Conservation (phyloP, 192 early-diverging fungal species). For the Entomortierella lignicola region DNA sequence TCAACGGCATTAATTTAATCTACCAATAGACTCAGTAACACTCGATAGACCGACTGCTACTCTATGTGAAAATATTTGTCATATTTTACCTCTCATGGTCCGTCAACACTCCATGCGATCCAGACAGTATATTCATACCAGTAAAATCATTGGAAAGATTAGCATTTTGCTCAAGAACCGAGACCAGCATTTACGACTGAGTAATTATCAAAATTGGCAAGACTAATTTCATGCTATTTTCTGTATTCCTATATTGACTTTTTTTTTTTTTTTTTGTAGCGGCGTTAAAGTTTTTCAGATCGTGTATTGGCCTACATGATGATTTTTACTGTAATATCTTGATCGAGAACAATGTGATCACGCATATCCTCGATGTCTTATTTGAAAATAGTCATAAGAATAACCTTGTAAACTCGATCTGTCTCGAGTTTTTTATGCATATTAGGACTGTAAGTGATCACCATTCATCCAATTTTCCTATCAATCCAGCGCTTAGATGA, state of each 20-base stretch:
- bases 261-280: conserved; percentile 53
- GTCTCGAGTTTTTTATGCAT: conserved; percentile 86
- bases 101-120: conserved; percentile 76
- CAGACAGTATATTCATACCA: conserved; percentile 74
- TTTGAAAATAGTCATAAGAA: conserved; percentile 69
- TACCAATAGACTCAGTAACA: conserved; percentile 3
- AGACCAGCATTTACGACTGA: conserved; percentile 72
- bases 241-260: too few species aligned
- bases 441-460: conserved; percentile 70
- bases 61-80: conserved; percentile 70
- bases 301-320: conserved; percentile 79
- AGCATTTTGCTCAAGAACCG: conserved; percentile 72
- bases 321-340: conserved; percentile 82
- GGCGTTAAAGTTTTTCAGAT: conserved; percentile 80
- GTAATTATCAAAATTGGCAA: conserved; percentile 50
- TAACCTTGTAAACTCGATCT: conserved; percentile 90
- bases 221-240: not conserved
- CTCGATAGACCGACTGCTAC: conserved; percentile 45
- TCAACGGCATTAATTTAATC: not conserved
- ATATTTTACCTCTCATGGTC: conserved; percentile 77
- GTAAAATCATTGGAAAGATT: conserved; percentile 67
- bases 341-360: conserved; percentile 75
- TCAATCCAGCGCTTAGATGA: too few species aligned
- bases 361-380: conserved; percentile 68
- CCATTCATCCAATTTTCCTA: too few species aligned